Percentiles rank a stretch among this genome's conserved stretches.
Conservation (phyloP, 2,329 filamentous ascomycete species). For the Sporothrix euskadiensis region DNA sequence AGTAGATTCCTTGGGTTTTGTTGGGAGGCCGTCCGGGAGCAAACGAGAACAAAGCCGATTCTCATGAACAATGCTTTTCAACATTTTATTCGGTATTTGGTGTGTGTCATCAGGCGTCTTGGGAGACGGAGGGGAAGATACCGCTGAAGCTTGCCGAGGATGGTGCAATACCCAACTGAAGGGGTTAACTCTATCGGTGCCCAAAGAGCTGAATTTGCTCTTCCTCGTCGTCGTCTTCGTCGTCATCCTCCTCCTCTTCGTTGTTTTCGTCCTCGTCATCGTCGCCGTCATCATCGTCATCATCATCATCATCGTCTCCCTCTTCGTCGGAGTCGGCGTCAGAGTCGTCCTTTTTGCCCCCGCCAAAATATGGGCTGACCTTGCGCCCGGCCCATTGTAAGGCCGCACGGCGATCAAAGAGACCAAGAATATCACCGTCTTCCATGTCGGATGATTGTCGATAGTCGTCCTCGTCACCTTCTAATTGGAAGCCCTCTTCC, state of each 20-base stretch:
- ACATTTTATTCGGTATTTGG: not conserved
- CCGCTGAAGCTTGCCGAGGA: too few relatives aligned
- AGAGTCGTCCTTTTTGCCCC: conserved; percentile 45
- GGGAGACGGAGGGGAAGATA: not conserved
- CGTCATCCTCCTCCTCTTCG: conserved; percentile 50
- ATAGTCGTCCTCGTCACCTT: conserved; percentile 47
- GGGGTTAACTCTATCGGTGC: conserved; percentile 44
- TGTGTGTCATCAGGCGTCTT: conserved; percentile 1
- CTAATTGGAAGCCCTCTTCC: conserved; percentile 33
- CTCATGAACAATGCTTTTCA: not conserved
- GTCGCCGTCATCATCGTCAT: conserved; percentile 46
- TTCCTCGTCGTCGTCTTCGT: conserved; percentile 43
- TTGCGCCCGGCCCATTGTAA: conserved; percentile 42
- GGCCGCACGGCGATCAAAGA: conserved; percentile 48
- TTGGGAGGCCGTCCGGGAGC: not conserved
- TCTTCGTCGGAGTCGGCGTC: conserved; percentile 52
- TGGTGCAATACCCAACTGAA: not conserved
- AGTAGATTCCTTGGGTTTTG: not conserved
- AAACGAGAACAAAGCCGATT: not conserved
- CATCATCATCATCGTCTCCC: conserved; percentile 48
- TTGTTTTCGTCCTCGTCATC: conserved; percentile 51
- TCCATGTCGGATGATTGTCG: conserved; percentile 27
- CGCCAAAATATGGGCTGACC: conserved; percentile 45
- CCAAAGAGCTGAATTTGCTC: conserved; percentile 55
- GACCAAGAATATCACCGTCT: conserved; percentile 58